Percentiles rank a stretch among this genome's conserved stretches.
Conservation (phyloP, 2,329 filamentous ascomycete species). For the Dactylellina leptospora region DNA sequence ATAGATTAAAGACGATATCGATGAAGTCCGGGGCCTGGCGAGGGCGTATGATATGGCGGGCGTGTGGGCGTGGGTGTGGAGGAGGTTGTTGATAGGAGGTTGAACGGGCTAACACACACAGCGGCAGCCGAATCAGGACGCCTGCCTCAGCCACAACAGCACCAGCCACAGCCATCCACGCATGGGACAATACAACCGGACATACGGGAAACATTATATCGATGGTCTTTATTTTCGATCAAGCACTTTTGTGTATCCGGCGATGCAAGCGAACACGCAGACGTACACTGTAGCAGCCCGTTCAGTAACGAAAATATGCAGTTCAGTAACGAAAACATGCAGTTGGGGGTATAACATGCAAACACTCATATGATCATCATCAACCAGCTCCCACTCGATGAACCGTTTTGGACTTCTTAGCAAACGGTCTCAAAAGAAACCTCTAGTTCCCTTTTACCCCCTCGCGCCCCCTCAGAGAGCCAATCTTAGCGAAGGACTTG, state of each 20-base stretch:
- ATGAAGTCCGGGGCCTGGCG: conserved; percentile 21
- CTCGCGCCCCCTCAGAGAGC: too few species aligned
- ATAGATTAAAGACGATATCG: conserved; percentile 27
- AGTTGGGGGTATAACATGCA: neutral
- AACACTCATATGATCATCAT: neutral
- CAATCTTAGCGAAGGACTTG: too few species aligned
- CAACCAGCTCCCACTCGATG: too few species aligned
- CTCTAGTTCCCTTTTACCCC: conserved; percentile 10
- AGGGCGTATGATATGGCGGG: conserved; percentile 24
- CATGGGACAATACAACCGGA: too few species aligned
- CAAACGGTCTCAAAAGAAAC: conserved; percentile 2
- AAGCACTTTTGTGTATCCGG: conserved; percentile 18
- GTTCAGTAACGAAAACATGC: neutral
- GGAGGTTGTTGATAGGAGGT: conserved; percentile 54
- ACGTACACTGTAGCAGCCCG: too few species aligned
- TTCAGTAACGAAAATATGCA: conserved; percentile 1
- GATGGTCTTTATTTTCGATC: neutral
- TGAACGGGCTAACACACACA: conserved; percentile 21
- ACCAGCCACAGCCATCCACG: conserved; percentile 47
- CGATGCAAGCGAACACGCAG: too few species aligned
- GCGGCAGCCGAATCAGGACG: conserved; percentile 49
- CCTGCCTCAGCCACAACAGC: conserved; percentile 39
- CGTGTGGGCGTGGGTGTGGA: conserved; percentile 41
- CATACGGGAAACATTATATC: neutral
- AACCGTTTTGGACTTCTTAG: neutral